Evolutionary conservation across 257 asterid genomes (phyloP).

Genomic region (Gynochthodes officinalis): DNA sequence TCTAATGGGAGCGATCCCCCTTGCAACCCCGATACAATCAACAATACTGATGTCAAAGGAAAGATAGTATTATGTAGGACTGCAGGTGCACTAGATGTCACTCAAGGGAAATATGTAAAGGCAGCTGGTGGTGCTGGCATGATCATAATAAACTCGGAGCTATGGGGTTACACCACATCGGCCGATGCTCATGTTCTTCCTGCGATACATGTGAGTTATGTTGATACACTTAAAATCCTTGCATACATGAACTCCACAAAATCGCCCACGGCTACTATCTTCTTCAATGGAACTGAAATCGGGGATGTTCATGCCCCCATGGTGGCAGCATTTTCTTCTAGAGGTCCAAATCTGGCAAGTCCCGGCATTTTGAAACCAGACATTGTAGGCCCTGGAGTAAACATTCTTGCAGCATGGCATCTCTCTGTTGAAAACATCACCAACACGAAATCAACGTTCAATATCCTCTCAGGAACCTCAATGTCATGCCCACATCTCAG

Average conservation of each 20-base stretch:
- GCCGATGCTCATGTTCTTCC: conserved; percentile 8
- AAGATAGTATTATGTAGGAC: conserved; percentile 13
- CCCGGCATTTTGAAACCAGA: conserved; percentile 22
- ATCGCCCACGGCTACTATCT: conserved; percentile 4
- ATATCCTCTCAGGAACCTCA: conserved; percentile 17
- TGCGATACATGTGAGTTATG: not conserved
- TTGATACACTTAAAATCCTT: conserved; percentile 1
- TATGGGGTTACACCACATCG: not conserved
- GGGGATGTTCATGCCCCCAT: conserved; percentile 9
- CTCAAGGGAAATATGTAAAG: not conserved
- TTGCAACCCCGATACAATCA: not conserved
- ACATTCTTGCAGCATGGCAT: conserved; percentile 24
- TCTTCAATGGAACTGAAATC: conserved; percentile 10
- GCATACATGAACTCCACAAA: conserved; percentile 8
- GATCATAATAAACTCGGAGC: conserved; percentile 1
- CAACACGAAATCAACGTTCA: conserved; percentile 3
- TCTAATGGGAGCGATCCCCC: not conserved
- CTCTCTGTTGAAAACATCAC: conserved; percentile 10
- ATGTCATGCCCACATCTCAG: conserved; percentile 25
- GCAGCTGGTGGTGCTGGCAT: conserved; percentile 18
- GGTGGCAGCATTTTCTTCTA: conserved; percentile 20
- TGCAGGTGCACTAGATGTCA: not conserved
- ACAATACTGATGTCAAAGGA: conserved; percentile 8
- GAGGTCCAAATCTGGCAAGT: conserved; percentile 14
- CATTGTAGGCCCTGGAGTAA: conserved; percentile 21